These are phyloP conservation scores for Yamadazyma sp. DNA, from an alignment of 805 yeast species.

Conservation along the genomic window DNA sequence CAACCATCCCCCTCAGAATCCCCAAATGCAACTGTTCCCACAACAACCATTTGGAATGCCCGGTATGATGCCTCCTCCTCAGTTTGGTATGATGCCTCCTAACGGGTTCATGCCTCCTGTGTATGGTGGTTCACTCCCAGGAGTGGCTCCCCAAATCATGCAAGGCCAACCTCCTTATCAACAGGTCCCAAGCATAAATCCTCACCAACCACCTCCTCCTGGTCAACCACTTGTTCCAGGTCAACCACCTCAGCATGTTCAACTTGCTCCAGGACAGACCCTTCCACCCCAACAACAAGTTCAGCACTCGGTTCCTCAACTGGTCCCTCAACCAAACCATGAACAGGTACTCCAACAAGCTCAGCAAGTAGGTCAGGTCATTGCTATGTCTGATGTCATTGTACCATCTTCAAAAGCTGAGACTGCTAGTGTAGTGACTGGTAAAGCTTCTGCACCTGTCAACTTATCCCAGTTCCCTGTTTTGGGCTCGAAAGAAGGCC, in stretches of 20 bases:
- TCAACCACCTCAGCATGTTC: too few relatives aligned
- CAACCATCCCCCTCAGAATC: conserved; percentile 19
- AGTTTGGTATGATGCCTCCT: conserved; percentile 20
- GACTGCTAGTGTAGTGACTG: conserved; percentile 12
- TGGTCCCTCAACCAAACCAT: conserved; percentile 13
- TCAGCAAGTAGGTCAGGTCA: conserved; percentile 7
- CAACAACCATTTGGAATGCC: conserved; percentile 38
- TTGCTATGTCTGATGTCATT: conserved; percentile 15
- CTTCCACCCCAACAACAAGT: conserved; percentile 13
- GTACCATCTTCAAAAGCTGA: conserved; percentile 13
- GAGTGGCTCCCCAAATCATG: conserved; percentile 15
- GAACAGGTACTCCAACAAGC: conserved; percentile 11
- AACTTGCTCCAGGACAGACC: conserved; percentile 9
- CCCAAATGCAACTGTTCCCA: conserved; percentile 26
- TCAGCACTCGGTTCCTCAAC: conserved; percentile 12
- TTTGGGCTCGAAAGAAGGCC: conserved; percentile 47
- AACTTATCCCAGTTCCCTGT: conserved; percentile 55
- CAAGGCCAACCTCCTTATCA: conserved; percentile 20
- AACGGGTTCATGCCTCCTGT: conserved; percentile 17
- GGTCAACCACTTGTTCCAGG: conserved; percentile 12
- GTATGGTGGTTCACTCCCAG: conserved; percentile 19
- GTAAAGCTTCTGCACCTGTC: conserved; percentile 16
- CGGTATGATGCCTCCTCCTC: conserved; percentile 42
- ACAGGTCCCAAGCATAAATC: conserved; percentile 10
- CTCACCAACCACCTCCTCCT: conserved; percentile 11